Evolutionary conservation across 768 basidiomycete genomes (phyloP).

Genomic region (Russula virescens): DNA sequence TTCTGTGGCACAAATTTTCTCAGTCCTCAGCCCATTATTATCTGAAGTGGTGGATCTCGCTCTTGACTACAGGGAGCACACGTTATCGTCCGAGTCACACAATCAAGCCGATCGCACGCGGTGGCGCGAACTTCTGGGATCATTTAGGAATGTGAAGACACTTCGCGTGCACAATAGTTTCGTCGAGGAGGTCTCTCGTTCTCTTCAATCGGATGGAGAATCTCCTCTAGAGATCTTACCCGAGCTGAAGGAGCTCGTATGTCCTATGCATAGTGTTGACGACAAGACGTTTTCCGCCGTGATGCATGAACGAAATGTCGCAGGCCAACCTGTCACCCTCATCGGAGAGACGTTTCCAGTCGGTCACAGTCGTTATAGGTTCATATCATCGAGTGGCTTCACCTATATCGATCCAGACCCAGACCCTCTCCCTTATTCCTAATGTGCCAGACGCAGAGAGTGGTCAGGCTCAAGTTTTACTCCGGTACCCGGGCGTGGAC

Average conservation of each 20-base stretch:
- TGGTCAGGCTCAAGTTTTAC: no score
- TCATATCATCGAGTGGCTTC: background rate
- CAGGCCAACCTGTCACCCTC: background rate
- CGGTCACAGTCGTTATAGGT: background rate
- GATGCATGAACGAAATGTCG: conserved; percentile 21
- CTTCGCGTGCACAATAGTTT: background rate
- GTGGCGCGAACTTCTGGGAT: background rate
- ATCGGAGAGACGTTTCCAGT: background rate
- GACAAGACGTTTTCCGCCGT: background rate
- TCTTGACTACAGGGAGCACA: background rate
- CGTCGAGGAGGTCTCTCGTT: background rate
- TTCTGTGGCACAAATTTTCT: background rate
- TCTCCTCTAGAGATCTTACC: background rate
- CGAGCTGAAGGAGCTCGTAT: background rate
- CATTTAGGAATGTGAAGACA: background rate
- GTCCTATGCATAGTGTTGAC: background rate
- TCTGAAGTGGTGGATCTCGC: background rate
- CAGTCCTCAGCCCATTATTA: background rate
- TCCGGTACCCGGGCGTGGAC: no score
- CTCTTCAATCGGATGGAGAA: background rate
- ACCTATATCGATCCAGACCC: background rate
- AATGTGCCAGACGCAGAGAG: no score
- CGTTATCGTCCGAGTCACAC: background rate
- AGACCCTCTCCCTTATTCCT: background rate
- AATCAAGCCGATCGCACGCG: background rate